phyloP scores from a whole-genome alignment of 352 stramenopile genomes.

The Phytophthora citricola region DNA sequence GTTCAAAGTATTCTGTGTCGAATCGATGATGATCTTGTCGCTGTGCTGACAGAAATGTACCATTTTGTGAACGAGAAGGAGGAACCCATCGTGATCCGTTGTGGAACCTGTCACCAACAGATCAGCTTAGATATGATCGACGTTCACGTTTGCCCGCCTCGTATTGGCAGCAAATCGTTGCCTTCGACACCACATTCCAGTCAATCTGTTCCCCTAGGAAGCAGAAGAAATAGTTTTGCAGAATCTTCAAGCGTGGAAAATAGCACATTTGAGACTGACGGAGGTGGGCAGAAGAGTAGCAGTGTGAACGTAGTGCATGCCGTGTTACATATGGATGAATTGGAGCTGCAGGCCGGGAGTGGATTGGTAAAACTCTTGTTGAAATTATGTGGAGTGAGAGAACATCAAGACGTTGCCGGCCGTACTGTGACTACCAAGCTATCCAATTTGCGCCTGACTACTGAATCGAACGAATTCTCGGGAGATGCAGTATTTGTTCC shows the following conservation, averaged over 20 bases:
- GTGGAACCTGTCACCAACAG: conserved; percentile 62
- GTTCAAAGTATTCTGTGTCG: conserved; percentile 51
- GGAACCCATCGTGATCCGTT: conserved; percentile 58
- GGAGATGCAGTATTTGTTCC: conserved; percentile 71
- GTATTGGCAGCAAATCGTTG: conserved; percentile 16
- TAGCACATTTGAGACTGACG: background rate
- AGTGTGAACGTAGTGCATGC: conserved; percentile 35
- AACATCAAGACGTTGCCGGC: conserved; percentile 1
- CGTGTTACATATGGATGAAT: conserved; percentile 54
- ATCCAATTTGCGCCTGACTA: conserved; percentile 55
- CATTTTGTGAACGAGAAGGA: conserved; percentile 63
- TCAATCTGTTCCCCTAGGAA: background rate
- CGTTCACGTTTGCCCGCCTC: conserved; percentile 52
- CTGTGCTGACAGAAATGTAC: conserved; percentile 58
- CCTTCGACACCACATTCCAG: conserved; percentile 21
- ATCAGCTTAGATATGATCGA: conserved; percentile 67
- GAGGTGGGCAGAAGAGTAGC: background rate
- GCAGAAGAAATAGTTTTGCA: conserved; percentile 30
- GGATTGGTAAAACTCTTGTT: conserved; percentile 44
- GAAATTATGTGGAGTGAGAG: conserved; percentile 28
- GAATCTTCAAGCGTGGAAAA: conserved; percentile 22
- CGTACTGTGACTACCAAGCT: conserved; percentile 40
- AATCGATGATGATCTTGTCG: conserved; percentile 57
- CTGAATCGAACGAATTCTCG: conserved; percentile 69
- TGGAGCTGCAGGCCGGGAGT: conserved; percentile 58